phyloP scores from a whole-genome alignment of 352 stramenopile species.

The Phytophthora pini region DNA sequence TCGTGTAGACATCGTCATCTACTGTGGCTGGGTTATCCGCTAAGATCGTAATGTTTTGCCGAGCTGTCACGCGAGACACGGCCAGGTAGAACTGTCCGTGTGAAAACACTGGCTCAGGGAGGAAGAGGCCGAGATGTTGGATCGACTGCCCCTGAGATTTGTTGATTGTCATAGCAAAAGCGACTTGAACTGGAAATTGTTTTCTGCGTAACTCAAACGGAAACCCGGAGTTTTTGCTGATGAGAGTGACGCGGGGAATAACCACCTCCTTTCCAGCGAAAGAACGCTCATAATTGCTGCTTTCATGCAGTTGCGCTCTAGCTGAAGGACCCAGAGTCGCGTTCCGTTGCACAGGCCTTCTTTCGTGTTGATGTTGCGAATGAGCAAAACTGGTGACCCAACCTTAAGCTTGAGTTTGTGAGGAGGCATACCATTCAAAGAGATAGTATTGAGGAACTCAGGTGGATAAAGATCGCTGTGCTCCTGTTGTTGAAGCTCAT shows the following conservation, averaged over 20 bases:
- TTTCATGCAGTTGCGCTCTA: constrained; percentile 4
- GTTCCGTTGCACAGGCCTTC: constrained; percentile 9
- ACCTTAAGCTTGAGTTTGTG: constrained; percentile 7
- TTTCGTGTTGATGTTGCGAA: constrained; percentile 12
- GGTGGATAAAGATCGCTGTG: constrained; percentile 1
- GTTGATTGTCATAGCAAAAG: constrained; percentile 1
- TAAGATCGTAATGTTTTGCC: not conserved
- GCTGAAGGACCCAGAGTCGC: not conserved
- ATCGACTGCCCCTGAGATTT: not conserved
- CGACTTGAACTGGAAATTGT: constrained; percentile 1
- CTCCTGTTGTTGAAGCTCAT: not conserved
- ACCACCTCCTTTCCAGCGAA: not conserved
- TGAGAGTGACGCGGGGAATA: constrained; percentile 2
- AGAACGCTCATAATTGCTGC: constrained; percentile 2
- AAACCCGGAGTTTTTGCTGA: constrained; percentile 8
- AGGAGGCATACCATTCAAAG: constrained; percentile 13
- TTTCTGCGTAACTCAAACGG: constrained; percentile 1
- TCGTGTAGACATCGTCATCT: not conserved
- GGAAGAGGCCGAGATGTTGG: constrained; percentile 3
- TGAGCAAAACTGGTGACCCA: not conserved
- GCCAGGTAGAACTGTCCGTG: constrained; percentile 10
- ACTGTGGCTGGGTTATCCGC: not conserved
- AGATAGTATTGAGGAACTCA: constrained; percentile 9
- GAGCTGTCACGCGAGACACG: not conserved
- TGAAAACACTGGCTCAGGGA: constrained; percentile 4